Evolutionary conservation across 495 filamentous ascomycete genomes (phyloP).

Genomic region (Aspergillus haitiensis): DNA sequence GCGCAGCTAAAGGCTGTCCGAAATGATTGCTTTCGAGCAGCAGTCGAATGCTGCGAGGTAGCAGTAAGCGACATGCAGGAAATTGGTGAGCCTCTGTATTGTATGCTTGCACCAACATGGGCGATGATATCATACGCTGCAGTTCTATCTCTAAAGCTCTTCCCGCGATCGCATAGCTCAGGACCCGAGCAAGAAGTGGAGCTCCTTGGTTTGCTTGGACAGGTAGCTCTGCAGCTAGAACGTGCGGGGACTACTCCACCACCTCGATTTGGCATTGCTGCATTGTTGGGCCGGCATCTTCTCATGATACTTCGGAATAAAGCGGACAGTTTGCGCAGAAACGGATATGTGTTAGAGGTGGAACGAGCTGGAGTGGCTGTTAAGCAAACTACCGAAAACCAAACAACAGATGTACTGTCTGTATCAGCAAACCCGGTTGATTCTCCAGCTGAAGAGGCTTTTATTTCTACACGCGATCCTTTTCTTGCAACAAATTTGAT

Average conservation of each 20-base stretch:
- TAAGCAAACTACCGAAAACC: background rate
- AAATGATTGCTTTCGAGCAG: constrained; percentile 42
- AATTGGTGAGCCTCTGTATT: constrained; percentile 31
- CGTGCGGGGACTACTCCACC: constrained; percentile 28
- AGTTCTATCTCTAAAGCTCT: constrained; percentile 27
- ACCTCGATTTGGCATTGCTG: constrained; percentile 31
- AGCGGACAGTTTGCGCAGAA: constrained; percentile 2
- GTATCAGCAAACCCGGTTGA: no score
- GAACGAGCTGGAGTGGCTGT: background rate
- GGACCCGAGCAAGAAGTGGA: constrained; percentile 22
- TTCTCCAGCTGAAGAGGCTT: background rate
- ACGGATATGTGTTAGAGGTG: background rate
- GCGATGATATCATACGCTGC: constrained; percentile 35
- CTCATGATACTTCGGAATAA: constrained; percentile 24
- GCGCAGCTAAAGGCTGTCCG: constrained; percentile 42
- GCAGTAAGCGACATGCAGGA: constrained; percentile 27
- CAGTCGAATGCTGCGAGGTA: constrained; percentile 33
- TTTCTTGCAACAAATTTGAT: constrained; percentile 21
- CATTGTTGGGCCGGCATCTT: constrained; percentile 31
- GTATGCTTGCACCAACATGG: constrained; percentile 36
- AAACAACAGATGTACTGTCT: no score
- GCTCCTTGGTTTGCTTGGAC: constrained; percentile 25
- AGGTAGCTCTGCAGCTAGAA: constrained; percentile 29
- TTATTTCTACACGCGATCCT: constrained; percentile 13
- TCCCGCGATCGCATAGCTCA: constrained; percentile 20